phyloP scores from a whole-genome alignment of 306 rosid genomes.

The Gynostemma pentaphyllum region DNA sequence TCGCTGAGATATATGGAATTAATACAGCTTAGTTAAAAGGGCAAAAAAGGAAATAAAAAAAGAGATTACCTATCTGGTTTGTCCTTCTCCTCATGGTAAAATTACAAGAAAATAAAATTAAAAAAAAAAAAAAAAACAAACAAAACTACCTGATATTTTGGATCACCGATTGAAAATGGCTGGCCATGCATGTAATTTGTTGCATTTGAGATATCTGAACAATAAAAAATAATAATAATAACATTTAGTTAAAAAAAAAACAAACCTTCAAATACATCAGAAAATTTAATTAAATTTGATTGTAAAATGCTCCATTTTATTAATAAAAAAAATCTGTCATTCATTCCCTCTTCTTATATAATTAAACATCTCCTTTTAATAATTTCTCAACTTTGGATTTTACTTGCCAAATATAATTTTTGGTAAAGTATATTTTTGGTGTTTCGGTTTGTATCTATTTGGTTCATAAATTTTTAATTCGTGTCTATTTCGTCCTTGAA shows the following conservation, averaged over 20 bases:
- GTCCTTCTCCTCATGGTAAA: conserved; percentile 11
- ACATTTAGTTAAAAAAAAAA: background rate
- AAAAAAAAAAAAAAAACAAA: background rate
- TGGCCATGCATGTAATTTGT: background rate
- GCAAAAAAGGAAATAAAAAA: background rate
- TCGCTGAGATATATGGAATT: conserved; percentile 5
- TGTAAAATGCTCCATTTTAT: too few species aligned
- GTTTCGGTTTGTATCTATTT: too few species aligned
- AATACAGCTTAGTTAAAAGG: conserved; percentile 2
- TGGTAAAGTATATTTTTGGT: too few species aligned
- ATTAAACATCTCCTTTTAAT: too few species aligned
- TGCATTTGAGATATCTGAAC: conserved; percentile 9
- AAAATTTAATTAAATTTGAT: background rate
- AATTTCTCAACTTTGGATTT: too few species aligned
- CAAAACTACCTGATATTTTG: conserved; percentile 6
- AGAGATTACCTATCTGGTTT: background rate
- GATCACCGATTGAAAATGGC: background rate
- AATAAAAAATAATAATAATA: background rate
- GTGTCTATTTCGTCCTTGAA: too few species aligned
- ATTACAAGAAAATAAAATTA: background rate
- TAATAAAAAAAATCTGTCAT: too few species aligned
- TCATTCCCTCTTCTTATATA: too few species aligned
- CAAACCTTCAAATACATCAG: background rate
- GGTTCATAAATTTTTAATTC: too few species aligned
- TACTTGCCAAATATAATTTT: too few species aligned